phyloP scores from a whole-genome alignment of 768 basidiomycete species.

The Pisolithus orientalis region DNA sequence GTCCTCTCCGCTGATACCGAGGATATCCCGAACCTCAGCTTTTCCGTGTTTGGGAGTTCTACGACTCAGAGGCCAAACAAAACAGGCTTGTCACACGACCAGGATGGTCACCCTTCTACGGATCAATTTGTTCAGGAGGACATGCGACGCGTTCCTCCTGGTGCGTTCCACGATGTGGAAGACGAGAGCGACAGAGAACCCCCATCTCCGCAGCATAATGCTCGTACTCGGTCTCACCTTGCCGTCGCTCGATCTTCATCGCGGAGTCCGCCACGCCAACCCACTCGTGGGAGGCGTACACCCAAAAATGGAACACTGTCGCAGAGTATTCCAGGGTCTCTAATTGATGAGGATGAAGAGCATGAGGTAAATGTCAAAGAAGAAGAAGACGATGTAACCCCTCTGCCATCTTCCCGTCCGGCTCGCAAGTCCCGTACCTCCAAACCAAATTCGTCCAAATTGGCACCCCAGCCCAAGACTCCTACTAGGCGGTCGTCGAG shows the following conservation, averaged over 20 bases:
- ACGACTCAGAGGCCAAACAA: background rate
- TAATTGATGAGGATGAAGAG: slow-evolving; percentile 35
- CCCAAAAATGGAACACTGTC: slow-evolving; percentile 10
- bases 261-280: slow-evolving; percentile 9
- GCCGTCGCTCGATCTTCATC: background rate
- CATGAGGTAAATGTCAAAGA: slow-evolving; percentile 23
- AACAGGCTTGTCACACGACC: slow-evolving; percentile 9
- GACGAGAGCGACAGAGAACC: slow-evolving; percentile 16
- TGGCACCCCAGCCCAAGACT: slow-evolving; percentile 9
- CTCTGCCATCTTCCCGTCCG: slow-evolving; percentile 21
- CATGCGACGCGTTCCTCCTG: slow-evolving; percentile 34
- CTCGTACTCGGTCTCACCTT: background rate
- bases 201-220: background rate
- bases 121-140: slow-evolving; percentile 11
- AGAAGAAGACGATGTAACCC: slow-evolving; percentile 28
- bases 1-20: slow-evolving; percentile 1
- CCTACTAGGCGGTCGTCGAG: slow-evolving; percentile 33
- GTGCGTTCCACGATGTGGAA: slow-evolving; percentile 40
- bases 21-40: slow-evolving; percentile 13
- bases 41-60: slow-evolving; percentile 22
- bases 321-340: slow-evolving; percentile 38
- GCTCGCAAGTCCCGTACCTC: slow-evolving; percentile 8
- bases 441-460: slow-evolving; percentile 1
- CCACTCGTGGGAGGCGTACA: slow-evolving; percentile 3
- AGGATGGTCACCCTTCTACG: slow-evolving; percentile 7